Percentiles rank a stretch among this genome's conserved stretches.
phyloP scores from a whole-genome alignment of 805 yeast species.

The Candida dendrica region DNA sequence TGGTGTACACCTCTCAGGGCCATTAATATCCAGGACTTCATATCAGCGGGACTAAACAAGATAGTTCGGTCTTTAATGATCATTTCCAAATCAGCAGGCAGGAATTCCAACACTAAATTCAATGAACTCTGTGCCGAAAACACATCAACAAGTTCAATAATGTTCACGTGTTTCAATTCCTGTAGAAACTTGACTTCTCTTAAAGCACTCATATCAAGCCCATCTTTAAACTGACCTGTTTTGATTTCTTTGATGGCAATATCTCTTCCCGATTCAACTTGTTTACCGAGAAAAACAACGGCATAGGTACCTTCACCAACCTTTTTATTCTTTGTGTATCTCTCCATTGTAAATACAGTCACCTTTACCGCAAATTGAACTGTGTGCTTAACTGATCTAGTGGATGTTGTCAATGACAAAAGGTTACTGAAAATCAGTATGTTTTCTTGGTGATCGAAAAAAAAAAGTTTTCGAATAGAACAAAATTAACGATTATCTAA shows the following conservation, averaged over 20 bases:
- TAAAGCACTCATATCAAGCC: conserved; percentile 96
- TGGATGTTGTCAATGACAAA: too few species aligned
- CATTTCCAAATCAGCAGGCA: conserved; percentile 89
- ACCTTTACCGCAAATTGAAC: too few species aligned
- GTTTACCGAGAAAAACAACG: conserved; percentile 82
- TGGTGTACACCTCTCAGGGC: conserved; percentile 91
- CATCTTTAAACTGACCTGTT: conserved; percentile 90
- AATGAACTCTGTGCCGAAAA: conserved; percentile 58
- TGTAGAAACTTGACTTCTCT: conserved; percentile 85
- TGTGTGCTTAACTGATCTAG: too few species aligned
- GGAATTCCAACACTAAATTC: conserved; percentile 85
- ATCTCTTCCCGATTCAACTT: conserved; percentile 42
- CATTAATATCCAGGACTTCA: conserved; percentile 93
- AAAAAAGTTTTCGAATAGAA: neutral
- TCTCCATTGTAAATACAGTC: conserved; percentile 1
- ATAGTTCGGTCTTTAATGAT: conserved; percentile 73
- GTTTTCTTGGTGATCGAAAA: neutral
- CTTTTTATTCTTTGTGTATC: conserved; percentile 47
- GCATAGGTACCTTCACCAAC: conserved; percentile 99
- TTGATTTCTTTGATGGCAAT: conserved; percentile 96
- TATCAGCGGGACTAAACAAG: conserved; percentile 77
- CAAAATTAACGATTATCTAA: neutral
- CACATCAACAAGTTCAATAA: conserved; percentile 85
- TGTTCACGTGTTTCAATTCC: conserved; percentile 70
- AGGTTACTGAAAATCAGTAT: neutral